Conservation (phyloP, 208 protist species). For the Blastocrithidia nonstop region DNA sequence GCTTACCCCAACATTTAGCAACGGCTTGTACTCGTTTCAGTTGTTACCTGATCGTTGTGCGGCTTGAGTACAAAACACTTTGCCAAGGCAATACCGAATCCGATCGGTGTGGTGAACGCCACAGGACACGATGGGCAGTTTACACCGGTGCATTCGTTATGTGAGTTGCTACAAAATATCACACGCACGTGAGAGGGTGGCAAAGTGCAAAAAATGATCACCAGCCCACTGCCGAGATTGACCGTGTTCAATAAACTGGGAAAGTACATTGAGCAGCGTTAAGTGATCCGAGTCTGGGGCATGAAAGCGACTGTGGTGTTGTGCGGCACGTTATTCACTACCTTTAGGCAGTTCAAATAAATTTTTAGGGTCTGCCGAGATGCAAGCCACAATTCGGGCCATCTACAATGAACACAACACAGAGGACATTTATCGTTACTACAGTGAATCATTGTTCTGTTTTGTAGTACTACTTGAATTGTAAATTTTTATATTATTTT, state of each 20-base stretch:
- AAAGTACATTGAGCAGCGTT: conserved; percentile 97
- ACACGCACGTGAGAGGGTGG: conserved; percentile 74
- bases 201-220: conserved; percentile 94
- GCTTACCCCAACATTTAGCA: conserved; percentile 90
- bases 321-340: conserved; percentile 61
- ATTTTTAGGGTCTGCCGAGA: conserved; percentile 88
- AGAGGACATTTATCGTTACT: too few species aligned
- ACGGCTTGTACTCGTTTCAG: conserved; percentile 95
- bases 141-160: conserved; percentile 89
- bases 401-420: too few species aligned
- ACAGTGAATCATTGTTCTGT: too few species aligned
- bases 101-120: conserved; percentile 64
- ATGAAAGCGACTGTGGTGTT: conserved; percentile 85
- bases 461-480: too few species aligned
- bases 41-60: conserved; percentile 83
- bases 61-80: conserved; percentile 93
- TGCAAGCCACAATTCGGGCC: conserved; percentile 91
- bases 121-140: conserved; percentile 33
- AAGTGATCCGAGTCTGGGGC: conserved; percentile 98
- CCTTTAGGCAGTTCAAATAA: conserved; percentile 92
- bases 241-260: conserved; percentile 89
- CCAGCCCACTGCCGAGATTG: conserved; percentile 89
- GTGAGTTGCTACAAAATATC: conserved; percentile 95
- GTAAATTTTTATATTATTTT: too few species aligned
- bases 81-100: conserved; percentile 90